phyloP scores from a whole-genome alignment of 805 yeast species.

The Hyphopichia homilentoma region DNA sequence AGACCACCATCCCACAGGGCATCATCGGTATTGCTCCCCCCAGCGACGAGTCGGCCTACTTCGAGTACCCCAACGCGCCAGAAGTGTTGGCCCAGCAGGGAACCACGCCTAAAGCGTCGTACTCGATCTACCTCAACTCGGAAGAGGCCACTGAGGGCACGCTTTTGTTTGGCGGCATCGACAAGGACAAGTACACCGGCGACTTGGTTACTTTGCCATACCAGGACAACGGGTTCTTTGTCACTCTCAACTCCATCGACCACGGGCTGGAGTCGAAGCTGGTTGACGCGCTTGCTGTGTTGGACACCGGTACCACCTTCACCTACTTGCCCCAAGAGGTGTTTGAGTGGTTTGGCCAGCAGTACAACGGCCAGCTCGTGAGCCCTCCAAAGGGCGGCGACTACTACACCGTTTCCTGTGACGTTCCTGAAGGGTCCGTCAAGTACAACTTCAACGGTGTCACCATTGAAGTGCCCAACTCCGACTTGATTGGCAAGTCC shows the following conservation, averaged over 20 bases:
- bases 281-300: not conserved
- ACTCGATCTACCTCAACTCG: slow-evolving; percentile 13
- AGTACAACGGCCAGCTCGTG: too few species aligned
- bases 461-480: slow-evolving; percentile 13
- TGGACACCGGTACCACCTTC: slow-evolving; percentile 1
- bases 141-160: slow-evolving; percentile 9
- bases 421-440: slow-evolving; percentile 5
- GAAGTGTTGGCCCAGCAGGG: slow-evolving; percentile 7
- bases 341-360: too few species aligned
- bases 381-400: too few species aligned
- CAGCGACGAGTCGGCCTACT: not conserved
- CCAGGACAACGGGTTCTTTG: not conserved
- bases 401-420: slow-evolving; percentile 47
- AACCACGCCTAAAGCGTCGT: slow-evolving; percentile 6
- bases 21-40: slow-evolving; percentile 4
- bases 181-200: slow-evolving; percentile 13
- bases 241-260: not conserved
- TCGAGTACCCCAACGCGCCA: slow-evolving; percentile 9
- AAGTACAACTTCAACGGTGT: slow-evolving; percentile 13
- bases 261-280: not conserved
- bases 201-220: slow-evolving; percentile 1
- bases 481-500: slow-evolving; percentile 11
- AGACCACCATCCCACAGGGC: not conserved
- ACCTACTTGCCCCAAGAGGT: not conserved
- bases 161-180: slow-evolving; percentile 18